These are phyloP conservation scores for Nakazawaea wickerhamii DNA, from an alignment of 805 yeast species.

Conservation along the genomic window DNA sequence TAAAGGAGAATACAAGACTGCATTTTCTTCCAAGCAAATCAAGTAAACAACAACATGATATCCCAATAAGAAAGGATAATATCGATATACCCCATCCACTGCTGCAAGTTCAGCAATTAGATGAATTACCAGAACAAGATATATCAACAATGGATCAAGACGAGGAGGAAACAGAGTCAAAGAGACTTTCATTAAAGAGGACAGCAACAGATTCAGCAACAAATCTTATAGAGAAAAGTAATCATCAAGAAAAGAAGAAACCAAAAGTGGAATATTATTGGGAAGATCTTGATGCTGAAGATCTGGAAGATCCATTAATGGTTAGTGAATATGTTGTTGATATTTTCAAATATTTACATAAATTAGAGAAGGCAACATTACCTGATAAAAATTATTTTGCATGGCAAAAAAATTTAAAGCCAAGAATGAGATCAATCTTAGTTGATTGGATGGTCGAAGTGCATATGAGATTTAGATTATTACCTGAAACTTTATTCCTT, in stretches of 20 bases:
- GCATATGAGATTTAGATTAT: conserved; percentile 73
- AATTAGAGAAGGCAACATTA: conserved; percentile 64
- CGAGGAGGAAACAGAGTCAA: conserved; percentile 1
- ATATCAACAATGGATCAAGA: neutral
- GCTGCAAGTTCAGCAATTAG: neutral
- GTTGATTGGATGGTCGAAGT: conserved; percentile 95
- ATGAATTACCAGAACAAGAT: conserved; percentile 1
- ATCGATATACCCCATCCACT: neutral
- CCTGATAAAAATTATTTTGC: conserved; percentile 67
- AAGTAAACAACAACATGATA: neutral
- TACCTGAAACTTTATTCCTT: conserved; percentile 80
- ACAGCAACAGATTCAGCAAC: conserved; percentile 51
- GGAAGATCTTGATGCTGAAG: conserved; percentile 74
- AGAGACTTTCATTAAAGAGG: conserved; percentile 36
- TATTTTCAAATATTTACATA: conserved; percentile 74
- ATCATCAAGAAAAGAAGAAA: conserved; percentile 25
- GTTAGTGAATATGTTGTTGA: conserved; percentile 89
- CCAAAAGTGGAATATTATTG: conserved; percentile 42
- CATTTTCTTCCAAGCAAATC: conserved; percentile 4
- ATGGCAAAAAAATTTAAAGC: conserved; percentile 63
- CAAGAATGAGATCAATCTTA: conserved; percentile 77
- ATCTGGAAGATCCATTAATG: conserved; percentile 74
- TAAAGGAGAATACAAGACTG: conserved; percentile 6
- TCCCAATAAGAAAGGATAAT: conserved; percentile 5
- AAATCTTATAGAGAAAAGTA: conserved; percentile 26